Base-by-base conservation (phyloP, 1,284 basidiomycete genomes). In the Veloboletus limbatus region DNA sequence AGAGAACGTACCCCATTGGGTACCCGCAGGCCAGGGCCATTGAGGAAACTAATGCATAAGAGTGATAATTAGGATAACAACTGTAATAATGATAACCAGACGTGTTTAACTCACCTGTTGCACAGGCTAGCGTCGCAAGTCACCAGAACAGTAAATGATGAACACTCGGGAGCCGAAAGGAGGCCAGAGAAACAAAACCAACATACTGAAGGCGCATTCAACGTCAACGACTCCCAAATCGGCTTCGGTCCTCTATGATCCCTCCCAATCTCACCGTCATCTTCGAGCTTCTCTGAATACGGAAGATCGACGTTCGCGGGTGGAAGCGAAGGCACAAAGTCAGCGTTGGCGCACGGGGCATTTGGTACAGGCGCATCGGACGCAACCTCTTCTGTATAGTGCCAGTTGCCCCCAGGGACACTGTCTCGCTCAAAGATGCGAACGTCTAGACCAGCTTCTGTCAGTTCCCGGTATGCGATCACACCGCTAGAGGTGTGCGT, bases 391-490 rank as follows among this genome's bases (percentile, higher is more conserved):
- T 55, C 56, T 0, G 53, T 53, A 27, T 58, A 43, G 16, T 34
- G 32, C 41, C 41, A 43, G 18, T 11, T 43, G 8, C 56, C 44
- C 1, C 47, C 54, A 0, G 50, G 54, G 4, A 46, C 44, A 16
- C 22, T 51, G 22, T 56, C 54, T 3, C 51, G 46, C 20, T 54
- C 51, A 26, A 56, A 56, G 13, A 54, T 25, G 22, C 47, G 54
- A 20, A 54, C 56, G 4, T 54, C 36, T 3, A 56, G 28, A n/a
- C 56, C 54, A 1, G 38, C 56, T 28, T 54, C 40, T 2, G 32
- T 46, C 22, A 55, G 24, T 24, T 55, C 53, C 4, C 27, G 45
- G n/a, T 47, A 56, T 26, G 50, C 37, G 3, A 32, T 16, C 3
- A 56, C 6, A 3, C 50, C 53, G 32, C 53, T 56, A 13, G 10